phyloP scores from a whole-genome alignment of 2,329 filamentous ascomycete species.

The Elsinoe perseae region DNA sequence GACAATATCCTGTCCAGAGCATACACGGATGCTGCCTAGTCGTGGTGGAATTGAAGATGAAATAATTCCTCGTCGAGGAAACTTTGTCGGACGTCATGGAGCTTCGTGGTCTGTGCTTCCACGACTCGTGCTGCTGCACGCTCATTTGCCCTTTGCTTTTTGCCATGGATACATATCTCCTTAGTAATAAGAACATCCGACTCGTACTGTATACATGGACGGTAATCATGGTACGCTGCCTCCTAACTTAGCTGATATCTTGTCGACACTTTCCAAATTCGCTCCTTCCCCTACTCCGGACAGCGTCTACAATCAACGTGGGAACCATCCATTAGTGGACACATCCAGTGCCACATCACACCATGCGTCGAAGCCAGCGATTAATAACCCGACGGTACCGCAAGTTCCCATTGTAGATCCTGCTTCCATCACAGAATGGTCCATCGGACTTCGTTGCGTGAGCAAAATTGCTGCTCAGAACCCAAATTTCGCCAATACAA shows the following conservation, averaged over 20 bases:
- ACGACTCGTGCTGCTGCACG: not conserved
- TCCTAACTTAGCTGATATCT: constrained; percentile 29
- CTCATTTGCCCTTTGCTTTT: too few relatives aligned
- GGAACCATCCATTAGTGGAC: not conserved
- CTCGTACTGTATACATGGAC: constrained; percentile 25
- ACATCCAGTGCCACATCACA: not conserved
- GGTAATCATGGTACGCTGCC: constrained; percentile 20
- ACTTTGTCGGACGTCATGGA: constrained; percentile 11
- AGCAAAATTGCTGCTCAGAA: constrained; percentile 41
- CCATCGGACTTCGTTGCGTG: constrained; percentile 39
- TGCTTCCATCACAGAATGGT: constrained; percentile 43
- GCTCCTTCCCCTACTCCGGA: not conserved
- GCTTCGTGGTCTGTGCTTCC: constrained; percentile 6
- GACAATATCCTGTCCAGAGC: too few relatives aligned
- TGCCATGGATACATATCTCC: too few relatives aligned
- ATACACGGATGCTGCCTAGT: not conserved
- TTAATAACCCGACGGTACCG: not conserved
- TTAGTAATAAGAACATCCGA: constrained; percentile 1
- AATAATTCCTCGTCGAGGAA: not conserved
- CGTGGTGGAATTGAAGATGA: not conserved
- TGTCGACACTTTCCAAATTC: constrained; percentile 29
- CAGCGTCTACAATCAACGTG: not conserved
- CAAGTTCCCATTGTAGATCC: constrained; percentile 34
- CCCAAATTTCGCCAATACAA: constrained; percentile 32
- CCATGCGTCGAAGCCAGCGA: not conserved